These are phyloP conservation scores for Silene latifolia DNA, from an alignment of 148 eudicot genomes.

Conservation along the genomic window DNA sequence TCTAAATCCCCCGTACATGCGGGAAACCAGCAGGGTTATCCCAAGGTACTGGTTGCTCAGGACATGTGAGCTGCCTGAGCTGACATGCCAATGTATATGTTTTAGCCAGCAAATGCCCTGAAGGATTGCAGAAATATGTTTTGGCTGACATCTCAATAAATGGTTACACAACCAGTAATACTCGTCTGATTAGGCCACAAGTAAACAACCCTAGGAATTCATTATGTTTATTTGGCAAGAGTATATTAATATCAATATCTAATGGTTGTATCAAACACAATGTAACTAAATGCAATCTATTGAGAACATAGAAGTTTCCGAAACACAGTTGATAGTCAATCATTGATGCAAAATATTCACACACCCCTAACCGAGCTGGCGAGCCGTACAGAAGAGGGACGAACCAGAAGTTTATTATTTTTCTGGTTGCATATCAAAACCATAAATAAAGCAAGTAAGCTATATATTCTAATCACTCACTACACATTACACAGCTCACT, in stretches of 20 bases:
- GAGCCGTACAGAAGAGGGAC: not conserved
- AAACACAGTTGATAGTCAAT: not conserved
- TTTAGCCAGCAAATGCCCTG: not conserved
- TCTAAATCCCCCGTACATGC: not conserved
- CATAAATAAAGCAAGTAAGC: not conserved
- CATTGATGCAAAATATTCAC: not conserved
- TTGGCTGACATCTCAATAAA: not conserved
- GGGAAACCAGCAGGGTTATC: not conserved
- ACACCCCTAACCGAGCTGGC: not conserved
- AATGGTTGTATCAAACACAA: not conserved
- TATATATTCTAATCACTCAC: not conserved
- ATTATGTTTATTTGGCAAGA: not conserved
- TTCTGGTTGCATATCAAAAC: not conserved
- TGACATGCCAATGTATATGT: not conserved
- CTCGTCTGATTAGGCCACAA: not conserved
- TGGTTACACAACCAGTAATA: not conserved
- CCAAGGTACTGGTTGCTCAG: not conserved
- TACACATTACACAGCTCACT: not conserved
- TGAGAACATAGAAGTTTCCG: not conserved
- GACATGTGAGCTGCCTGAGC: not conserved
- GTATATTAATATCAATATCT: not conserved
- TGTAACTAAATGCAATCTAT: no score
- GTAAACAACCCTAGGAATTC: not conserved
- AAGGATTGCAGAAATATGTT: not conserved
- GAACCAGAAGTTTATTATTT: not conserved